phyloP scores from a whole-genome alignment of 768 basidiomycete species.

The Lactarius vividus region DNA sequence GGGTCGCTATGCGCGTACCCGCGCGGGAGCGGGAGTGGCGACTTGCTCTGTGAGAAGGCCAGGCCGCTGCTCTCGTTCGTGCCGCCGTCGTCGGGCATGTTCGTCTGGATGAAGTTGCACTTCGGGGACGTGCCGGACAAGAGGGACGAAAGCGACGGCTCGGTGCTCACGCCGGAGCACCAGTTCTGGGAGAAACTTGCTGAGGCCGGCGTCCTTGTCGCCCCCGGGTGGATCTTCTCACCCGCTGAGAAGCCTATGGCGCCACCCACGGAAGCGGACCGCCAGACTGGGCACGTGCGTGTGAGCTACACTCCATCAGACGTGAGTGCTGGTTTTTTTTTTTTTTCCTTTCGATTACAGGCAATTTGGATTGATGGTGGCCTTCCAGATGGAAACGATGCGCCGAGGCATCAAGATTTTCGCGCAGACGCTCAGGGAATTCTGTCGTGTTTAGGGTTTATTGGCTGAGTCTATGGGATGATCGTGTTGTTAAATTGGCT shows the following conservation, averaged over 20 bases:
- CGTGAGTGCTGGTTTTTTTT: conserved; percentile 40
- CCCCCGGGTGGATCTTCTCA: conserved; percentile 57
- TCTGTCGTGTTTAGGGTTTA: conserved; percentile 6
- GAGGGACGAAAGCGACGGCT: conserved; percentile 30
- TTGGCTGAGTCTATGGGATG: not conserved
- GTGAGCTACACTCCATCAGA: conserved; percentile 54
- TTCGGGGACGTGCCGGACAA: conserved; percentile 54
- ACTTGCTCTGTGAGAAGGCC: conserved; percentile 43
- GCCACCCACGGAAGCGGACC: conserved; percentile 10
- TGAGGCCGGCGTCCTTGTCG: conserved; percentile 62
- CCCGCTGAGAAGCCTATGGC: conserved; percentile 30
- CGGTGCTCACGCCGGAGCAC: conserved; percentile 47
- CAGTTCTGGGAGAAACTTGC: conserved; percentile 61
- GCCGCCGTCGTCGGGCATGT: conserved; percentile 83
- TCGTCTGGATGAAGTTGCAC: conserved; percentile 68
- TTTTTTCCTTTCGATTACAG: not conserved
- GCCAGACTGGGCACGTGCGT: conserved; percentile 49
- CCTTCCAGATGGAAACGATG: conserved; percentile 27
- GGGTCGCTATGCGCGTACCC: conserved; percentile 46
- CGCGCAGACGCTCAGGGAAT: conserved; percentile 19
- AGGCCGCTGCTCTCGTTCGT: conserved; percentile 60
- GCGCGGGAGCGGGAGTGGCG: no score
- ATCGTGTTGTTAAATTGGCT: no score
- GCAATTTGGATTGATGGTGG: not conserved
- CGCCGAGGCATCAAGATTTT: conserved; percentile 20